phyloP scores from a whole-genome alignment of 1,284 basidiomycete genomes.

The Rhodotorula glutinis region DNA sequence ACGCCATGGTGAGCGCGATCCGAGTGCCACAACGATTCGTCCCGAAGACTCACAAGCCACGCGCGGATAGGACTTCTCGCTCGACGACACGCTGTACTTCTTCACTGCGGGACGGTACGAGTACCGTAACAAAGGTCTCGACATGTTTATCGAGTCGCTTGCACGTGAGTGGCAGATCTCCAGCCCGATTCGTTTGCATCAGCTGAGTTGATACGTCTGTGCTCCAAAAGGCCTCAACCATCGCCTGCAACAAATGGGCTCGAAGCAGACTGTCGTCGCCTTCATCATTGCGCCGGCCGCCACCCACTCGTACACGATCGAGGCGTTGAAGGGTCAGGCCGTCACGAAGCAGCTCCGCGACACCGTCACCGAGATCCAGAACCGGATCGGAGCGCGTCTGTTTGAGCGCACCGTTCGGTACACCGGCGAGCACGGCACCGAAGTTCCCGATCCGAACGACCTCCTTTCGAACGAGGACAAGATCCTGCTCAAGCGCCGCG shows the following conservation, averaged over 20 bases:
- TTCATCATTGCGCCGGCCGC: slow-evolving; percentile 99
- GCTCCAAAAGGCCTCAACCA: slow-evolving; percentile 63
- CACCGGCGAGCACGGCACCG: slow-evolving; percentile 73
- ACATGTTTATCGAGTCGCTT: slow-evolving; percentile 97
- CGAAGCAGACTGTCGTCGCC: slow-evolving; percentile 82
- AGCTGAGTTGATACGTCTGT: too few relatives aligned
- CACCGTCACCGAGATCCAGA: slow-evolving; percentile 90
- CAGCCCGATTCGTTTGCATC: too few relatives aligned
- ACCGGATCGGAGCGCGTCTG: slow-evolving; percentile 81
- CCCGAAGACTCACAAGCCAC: too few relatives aligned
- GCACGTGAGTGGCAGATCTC: slow-evolving; percentile 59
- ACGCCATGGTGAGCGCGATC: slow-evolving; percentile 45
- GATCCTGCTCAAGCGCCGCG: slow-evolving; percentile 91
- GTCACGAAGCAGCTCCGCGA: slow-evolving; percentile 94
- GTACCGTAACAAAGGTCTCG: slow-evolving; percentile 97
- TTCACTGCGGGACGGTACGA: slow-evolving; percentile 99
- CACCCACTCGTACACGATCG: slow-evolving; percentile 94
- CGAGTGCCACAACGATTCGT: neutral
- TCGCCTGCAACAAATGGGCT: slow-evolving; percentile 74
- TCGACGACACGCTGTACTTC: slow-evolving; percentile 95
- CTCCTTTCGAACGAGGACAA: slow-evolving; percentile 89
- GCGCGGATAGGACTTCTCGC: slow-evolving; percentile 48
- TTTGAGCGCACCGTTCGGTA: slow-evolving; percentile 93
- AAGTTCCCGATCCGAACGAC: slow-evolving; percentile 66
- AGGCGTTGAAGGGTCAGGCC: slow-evolving; percentile 96